phyloP scores from a whole-genome alignment of 495 filamentous ascomycete genomes.

The Xylaria nigripes region DNA sequence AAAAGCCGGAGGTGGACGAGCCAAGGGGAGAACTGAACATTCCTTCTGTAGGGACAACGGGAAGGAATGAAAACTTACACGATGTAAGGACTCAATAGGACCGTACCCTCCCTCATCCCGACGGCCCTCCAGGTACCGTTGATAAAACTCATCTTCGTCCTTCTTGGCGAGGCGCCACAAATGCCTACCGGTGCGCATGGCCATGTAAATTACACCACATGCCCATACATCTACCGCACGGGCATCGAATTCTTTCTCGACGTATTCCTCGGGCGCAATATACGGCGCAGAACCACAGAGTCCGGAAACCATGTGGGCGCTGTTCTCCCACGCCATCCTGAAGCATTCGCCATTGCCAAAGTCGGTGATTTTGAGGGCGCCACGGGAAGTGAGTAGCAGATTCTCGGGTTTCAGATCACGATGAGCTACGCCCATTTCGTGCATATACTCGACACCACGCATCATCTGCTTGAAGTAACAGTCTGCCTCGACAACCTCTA shows the following conservation, averaged over 20 bases:
- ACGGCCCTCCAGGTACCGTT: constrained; percentile 82
- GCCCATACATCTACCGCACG: constrained; percentile 97
- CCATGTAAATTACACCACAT: constrained; percentile 98
- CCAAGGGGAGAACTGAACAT: neutral
- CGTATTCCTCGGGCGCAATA: constrained; percentile 95
- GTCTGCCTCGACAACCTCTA: constrained; percentile 90
- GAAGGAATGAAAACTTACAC: constrained; percentile 54
- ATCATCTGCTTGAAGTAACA: constrained; percentile 99
- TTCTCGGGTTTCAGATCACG: constrained; percentile 98
- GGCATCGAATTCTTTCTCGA: constrained; percentile 91
- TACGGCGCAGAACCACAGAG: constrained; percentile 95
- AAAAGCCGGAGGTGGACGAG: neutral
- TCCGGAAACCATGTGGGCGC: constrained; percentile 95
- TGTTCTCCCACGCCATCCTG: constrained; percentile 98
- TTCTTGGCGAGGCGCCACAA: constrained; percentile 92
- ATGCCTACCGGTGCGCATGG: constrained; percentile 94
- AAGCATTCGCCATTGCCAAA: constrained; percentile 99
- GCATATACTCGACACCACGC: constrained; percentile 98
- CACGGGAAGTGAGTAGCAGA: constrained; percentile 83
- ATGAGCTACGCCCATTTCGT: constrained; percentile 98
- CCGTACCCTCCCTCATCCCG: constrained; percentile 91
- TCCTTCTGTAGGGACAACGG: neutral
- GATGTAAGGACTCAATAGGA: constrained; percentile 89
- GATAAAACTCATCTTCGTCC: constrained; percentile 95
- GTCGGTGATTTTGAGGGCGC: constrained; percentile 96